Base-by-base conservation (phyloP, 2,329 filamentous ascomycete genomes). In the Aspergillus pseudoglaucus region DNA sequence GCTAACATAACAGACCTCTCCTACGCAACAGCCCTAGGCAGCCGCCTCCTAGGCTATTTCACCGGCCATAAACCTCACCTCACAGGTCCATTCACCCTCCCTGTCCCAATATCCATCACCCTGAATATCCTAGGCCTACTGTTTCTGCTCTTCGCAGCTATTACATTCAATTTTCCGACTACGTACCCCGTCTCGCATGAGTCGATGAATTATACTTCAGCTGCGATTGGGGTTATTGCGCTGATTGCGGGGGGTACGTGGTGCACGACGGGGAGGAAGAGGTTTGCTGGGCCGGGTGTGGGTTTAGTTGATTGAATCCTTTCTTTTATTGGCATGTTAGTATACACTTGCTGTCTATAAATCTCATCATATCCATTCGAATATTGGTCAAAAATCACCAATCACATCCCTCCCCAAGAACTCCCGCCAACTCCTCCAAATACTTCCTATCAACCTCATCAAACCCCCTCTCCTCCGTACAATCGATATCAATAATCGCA, bases 171-270 rank as follows among this genome's bases (percentile, higher is more conserved):
- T 48, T 77, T 81, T 47, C 78, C 79, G 0, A 72, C 68, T 0
- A 57, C 70, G 0, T 70, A 61, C 6, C 79, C 79, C 0, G 76
- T 82, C n/a, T 69, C 65, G 1, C 68, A 68, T 30, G 70, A 77
- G 22, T 78, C 77, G 32, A 82, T 81, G 78, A 82, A 80, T 49
- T 81, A 80, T 53, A 80, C 76, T 0, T 75, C 71, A 18, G 78
- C 79, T 0, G 78, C 78, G 0, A 73, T 80, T 25, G 78, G 78
- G 0, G 66, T 77, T 1, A 75, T 81, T 35, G 78, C 74, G 59
- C 50, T 79, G 4, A 66, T 82, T 15, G 75, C 72, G 14, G 38
- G 69, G 1, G 55, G 75, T 2, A 80, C 75, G 1, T 81, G 77
- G 78, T 49, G 78, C 6, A 75, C 70, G 1, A 78, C 74, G 0